Percentiles rank a stretch among this genome's conserved stretches.
These are phyloP conservation scores for Pelargonium australe DNA, from an alignment of 441 rosid genomes.

Conservation along the genomic window DNA sequence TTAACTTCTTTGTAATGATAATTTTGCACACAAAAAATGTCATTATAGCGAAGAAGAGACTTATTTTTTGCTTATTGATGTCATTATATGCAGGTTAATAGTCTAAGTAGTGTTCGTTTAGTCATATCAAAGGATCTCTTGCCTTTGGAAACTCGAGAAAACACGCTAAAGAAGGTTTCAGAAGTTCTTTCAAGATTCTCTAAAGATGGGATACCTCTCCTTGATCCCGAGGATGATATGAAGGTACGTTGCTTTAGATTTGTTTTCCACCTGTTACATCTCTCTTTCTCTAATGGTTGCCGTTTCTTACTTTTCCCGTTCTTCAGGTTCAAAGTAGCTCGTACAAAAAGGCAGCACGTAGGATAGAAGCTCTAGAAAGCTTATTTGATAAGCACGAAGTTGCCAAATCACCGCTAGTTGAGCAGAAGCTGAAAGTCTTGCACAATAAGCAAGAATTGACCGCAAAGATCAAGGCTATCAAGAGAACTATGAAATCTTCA, in stretches of 20 bases:
- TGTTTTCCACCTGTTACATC: background rate
- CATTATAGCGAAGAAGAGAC: background rate
- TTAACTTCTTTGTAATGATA: too few species aligned
- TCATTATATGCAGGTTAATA: constrained; percentile 47
- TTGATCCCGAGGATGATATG: constrained; percentile 91
- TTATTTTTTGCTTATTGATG: constrained; percentile 17
- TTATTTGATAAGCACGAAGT: constrained; percentile 83
- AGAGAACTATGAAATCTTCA: constrained; percentile 67
- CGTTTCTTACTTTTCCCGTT: constrained; percentile 18
- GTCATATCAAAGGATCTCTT: constrained; percentile 76
- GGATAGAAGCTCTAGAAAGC: constrained; percentile 80
- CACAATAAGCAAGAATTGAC: constrained; percentile 71
- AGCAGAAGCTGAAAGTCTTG: constrained; percentile 67
- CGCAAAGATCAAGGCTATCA: constrained; percentile 72
- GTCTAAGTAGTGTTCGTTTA: constrained; percentile 76
- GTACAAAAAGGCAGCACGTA: constrained; percentile 65
- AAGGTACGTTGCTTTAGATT: constrained; percentile 39
- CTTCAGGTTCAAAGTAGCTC: constrained; percentile 68
- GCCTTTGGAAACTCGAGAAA: constrained; percentile 81
- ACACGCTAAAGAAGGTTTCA: constrained; percentile 71
- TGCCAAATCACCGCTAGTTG: constrained; percentile 78
- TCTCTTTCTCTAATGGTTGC: constrained; percentile 5
- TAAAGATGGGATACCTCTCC: constrained; percentile 52
- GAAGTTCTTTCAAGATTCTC: constrained; percentile 80
- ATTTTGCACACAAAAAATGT: background rate